Percentiles rank a stretch among this genome's conserved stretches.
Evolutionary conservation across 2,329 filamentous ascomycete genomes (phyloP).

Genomic region (Neospermospora avenae): DNA sequence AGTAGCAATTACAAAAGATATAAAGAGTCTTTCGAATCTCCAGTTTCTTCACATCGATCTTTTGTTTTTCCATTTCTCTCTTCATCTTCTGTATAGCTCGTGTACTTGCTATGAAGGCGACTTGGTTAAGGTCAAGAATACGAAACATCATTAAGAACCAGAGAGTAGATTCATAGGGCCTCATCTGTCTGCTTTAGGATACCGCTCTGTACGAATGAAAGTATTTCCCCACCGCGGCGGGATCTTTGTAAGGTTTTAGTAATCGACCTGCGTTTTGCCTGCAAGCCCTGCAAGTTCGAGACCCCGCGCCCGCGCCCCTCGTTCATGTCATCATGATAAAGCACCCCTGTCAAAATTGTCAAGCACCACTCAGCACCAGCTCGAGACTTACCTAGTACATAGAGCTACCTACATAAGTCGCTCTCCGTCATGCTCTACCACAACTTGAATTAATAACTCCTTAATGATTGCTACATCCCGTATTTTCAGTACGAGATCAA

Average conservation of each 20-base stretch:
- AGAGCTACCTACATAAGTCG: too few relatives aligned
- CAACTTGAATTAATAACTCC: neutral
- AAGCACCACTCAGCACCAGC: neutral
- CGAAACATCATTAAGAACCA: too few relatives aligned
- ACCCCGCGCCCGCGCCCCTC: neutral
- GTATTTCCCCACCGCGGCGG: neutral
- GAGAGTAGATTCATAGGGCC: neutral
- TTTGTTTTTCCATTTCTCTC: too few relatives aligned
- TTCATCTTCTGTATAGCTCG: too few relatives aligned
- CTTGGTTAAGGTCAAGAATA: too few relatives aligned
- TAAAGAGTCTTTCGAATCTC: neutral
- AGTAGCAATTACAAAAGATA: conserved; percentile 8
- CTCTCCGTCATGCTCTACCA: conserved; percentile 3
- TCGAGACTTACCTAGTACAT: neutral
- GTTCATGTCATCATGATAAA: conserved; percentile 25
- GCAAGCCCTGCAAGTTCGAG: neutral
- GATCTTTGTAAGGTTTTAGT: neutral
- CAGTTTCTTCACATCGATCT: too few relatives aligned
- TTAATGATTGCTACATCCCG: conserved; percentile 17
- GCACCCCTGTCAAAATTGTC: conserved; percentile 5
- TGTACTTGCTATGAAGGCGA: too few relatives aligned
- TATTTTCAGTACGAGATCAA: neutral
- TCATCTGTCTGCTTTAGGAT: neutral
- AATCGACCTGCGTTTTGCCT: conserved; percentile 2
- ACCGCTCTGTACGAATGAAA: neutral